These are phyloP conservation scores for Aureobasidium mangrovei DNA, from an alignment of 2,329 filamentous ascomycete genomes.

Conservation along the genomic window DNA sequence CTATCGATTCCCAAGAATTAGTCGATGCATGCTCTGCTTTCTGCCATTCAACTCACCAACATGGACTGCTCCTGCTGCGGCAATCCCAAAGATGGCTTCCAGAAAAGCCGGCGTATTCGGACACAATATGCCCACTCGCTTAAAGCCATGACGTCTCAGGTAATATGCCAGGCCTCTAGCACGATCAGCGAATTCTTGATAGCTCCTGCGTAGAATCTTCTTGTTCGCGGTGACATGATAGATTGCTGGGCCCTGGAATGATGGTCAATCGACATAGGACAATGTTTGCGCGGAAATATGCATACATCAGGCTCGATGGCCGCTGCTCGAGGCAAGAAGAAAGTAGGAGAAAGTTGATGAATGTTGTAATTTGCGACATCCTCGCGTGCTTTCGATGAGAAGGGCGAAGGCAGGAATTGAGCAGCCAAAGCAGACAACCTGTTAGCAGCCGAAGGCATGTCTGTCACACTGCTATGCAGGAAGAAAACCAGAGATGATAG, in stretches of 20 bases:
- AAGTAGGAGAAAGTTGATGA: conserved; percentile 76
- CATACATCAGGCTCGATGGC: conserved; percentile 70
- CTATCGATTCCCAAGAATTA: conserved; percentile 20
- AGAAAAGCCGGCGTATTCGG: conserved; percentile 94
- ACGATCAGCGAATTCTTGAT: conserved; percentile 75
- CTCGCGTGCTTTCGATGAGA: conserved; percentile 18
- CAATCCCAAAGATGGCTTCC: conserved; percentile 80
- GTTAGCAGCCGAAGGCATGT: conserved; percentile 56
- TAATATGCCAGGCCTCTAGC: conserved; percentile 84
- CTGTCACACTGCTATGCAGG: too few species aligned
- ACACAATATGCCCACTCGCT: conserved; percentile 73
- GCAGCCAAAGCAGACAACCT: conserved; percentile 49
- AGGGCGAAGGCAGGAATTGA: conserved; percentile 31
- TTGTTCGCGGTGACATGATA: conserved; percentile 76
- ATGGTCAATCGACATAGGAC: background rate
- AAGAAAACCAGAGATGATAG: too few species aligned
- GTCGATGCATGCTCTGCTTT: background rate
- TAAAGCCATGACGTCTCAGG: conserved; percentile 62
- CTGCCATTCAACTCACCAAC: conserved; percentile 42
- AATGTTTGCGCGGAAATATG: background rate
- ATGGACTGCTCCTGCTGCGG: conserved; percentile 68
- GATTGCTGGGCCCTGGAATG: conserved; percentile 61
- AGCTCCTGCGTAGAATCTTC: conserved; percentile 64
- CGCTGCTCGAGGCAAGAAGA: conserved; percentile 78
- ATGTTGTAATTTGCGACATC: conserved; percentile 42